Evolutionary conservation across 2,329 filamentous ascomycete genomes (phyloP).

Genomic region (Pseudogymnoascus sp.): DNA sequence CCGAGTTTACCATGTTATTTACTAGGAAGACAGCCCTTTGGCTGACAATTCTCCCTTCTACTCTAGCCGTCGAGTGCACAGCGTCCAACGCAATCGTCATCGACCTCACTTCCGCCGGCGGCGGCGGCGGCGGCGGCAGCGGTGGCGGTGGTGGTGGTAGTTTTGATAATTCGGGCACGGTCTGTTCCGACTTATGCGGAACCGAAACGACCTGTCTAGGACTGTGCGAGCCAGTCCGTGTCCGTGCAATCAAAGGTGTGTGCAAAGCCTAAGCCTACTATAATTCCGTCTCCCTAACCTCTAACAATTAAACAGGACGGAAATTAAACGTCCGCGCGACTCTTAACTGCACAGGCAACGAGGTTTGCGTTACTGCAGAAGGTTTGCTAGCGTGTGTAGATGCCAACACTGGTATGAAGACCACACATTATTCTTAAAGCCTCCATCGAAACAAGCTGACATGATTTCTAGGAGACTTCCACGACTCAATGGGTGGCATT

Average conservation of each 20-base stretch:
- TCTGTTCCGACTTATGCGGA: background rate
- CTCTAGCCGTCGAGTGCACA: background rate
- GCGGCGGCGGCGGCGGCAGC: too few species aligned
- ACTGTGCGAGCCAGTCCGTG: background rate
- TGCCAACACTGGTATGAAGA: background rate
- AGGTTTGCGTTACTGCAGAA: background rate
- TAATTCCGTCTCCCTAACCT: background rate
- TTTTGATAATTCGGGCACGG: background rate
- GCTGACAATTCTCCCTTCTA: background rate
- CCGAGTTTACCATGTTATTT: background rate
- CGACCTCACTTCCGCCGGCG: background rate
- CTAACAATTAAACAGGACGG: background rate
- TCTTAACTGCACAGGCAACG: background rate
- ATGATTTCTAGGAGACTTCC: background rate
- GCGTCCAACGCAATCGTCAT: background rate
- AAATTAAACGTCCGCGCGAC: background rate
- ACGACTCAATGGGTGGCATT: background rate
- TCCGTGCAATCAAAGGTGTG: background rate
- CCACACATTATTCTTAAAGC: background rate
- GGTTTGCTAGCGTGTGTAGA: background rate
- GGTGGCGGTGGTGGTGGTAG: background rate
- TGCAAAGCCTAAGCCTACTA: background rate
- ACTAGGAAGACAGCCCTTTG: background rate
- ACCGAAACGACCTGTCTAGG: background rate
- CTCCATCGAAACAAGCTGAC: background rate